Evolutionary conservation across 495 filamentous ascomycete genomes (phyloP), one percentile per base, ranked within the genome.

Genomic region (Neurospora intermedia): DNA sequence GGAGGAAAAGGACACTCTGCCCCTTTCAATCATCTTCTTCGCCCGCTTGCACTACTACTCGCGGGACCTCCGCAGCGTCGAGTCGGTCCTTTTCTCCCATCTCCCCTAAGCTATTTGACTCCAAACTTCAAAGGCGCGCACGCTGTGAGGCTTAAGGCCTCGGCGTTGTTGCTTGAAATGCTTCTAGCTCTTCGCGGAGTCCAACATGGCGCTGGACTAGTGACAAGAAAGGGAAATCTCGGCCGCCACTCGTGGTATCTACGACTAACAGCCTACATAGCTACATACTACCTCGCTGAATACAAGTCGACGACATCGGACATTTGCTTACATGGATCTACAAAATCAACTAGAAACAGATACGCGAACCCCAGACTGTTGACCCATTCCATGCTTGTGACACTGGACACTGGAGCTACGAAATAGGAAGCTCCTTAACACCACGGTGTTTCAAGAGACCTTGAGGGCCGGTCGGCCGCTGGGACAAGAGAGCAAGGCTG

Each of bases 81-180:
- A 79, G 71, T 79, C 78, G 76, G 78, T 77, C 75, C 76, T 76
- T 79, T 78, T 66, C 15, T 35, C 6, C 35, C 4, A 0, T 6
- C 35, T 62, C 54, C 27, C 54, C 27, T 13, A 66, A 3, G 35
- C 15, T 66, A 3, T 15, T 9, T 38, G 6, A 27, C 27, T 18
- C 9, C 54, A 8, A 62, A 27, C 15, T 31, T 35, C 27, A 35
- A 62, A 2, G 6, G 54, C 13, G 15, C 15, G 6, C 54, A 62
- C 2, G 2, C 6, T 35, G 15, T 35, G 54, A 66, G 27, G 54
- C 15, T 66, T 18, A 18, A 66, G 27, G 54, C 54, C 27, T 18
- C 54, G 27, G 6, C 54, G 35, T 66, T 18, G 15, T 62, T 66
- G 27, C 6, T 35, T 66, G 54, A 15, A 66, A 7, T 35, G 54